Conservation (phyloP, 805 yeast species). For the Ogataea dorogensis region DNA sequence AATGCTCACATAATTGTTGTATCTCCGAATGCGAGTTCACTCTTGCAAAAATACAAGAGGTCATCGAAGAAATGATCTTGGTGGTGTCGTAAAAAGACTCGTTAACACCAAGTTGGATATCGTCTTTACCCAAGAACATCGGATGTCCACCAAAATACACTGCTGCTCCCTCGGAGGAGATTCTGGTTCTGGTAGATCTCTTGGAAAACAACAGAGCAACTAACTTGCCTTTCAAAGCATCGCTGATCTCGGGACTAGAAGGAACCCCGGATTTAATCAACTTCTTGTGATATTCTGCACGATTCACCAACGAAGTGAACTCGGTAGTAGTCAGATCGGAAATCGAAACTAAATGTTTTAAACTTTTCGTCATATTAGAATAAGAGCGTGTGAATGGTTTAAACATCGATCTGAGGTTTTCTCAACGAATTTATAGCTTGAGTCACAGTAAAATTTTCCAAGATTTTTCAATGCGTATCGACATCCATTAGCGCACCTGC, state of each 20-base stretch:
- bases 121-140: constrained; percentile 94
- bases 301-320: constrained; percentile 63
- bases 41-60: constrained; percentile 95
- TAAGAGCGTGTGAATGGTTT: constrained; percentile 31
- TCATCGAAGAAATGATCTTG: constrained; percentile 90
- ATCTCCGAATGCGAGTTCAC: constrained; percentile 86
- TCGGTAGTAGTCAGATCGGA: constrained; percentile 74
- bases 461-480: constrained; percentile 9
- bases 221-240: constrained; percentile 71
- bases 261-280: constrained; percentile 56
- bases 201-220: constrained; percentile 84
- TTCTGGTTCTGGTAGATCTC: constrained; percentile 92
- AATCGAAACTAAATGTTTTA: constrained; percentile 79
- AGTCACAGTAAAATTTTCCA: constrained; percentile 14
- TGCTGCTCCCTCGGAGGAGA: constrained; percentile 93
- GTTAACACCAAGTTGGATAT: constrained; percentile 94
- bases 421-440: constrained; percentile 6
- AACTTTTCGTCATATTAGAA: constrained; percentile 24
- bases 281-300: constrained; percentile 68
- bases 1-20: constrained; percentile 69
- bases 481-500: constrained; percentile 12
- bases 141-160: constrained; percentile 93
- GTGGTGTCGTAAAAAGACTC: constrained; percentile 89
- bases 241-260: constrained; percentile 37
- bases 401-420: constrained; percentile 3